A percentile compares a stretch with the other conserved stretches of the same genome.
Evolutionary conservation across 129 eudicot species (phyloP).

Genomic region (Chrysanthemum lavandulifolium): DNA sequence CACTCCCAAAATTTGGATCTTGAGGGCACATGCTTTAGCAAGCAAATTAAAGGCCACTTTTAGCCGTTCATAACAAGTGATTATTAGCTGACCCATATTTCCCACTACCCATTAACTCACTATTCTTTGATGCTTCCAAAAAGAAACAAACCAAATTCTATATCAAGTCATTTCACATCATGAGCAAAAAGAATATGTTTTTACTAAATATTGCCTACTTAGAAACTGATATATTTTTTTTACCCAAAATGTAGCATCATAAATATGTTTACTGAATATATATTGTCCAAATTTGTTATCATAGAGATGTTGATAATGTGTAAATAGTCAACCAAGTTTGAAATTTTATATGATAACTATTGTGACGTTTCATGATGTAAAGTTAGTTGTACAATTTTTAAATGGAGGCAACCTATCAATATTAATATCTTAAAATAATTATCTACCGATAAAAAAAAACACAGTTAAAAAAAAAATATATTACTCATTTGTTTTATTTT

Average conservation of each 20-base stretch:
- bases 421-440: no score
- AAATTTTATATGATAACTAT: not conserved
- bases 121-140: not conserved
- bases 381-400: not conserved
- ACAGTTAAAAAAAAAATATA: no score
- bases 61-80: slow-evolving; percentile 46
- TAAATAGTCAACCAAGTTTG: slow-evolving; percentile 8
- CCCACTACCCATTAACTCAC: slow-evolving; percentile 24
- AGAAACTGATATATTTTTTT: not conserved
- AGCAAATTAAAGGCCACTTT: slow-evolving; percentile 22
- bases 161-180: not conserved
- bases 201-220: not conserved
- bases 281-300: no score
- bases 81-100: slow-evolving; percentile 24
- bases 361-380: not conserved
- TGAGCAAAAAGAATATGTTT: not conserved
- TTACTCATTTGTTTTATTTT: no score
- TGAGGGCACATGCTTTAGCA: slow-evolving; percentile 44
- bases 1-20: slow-evolving; percentile 39
- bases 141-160: not conserved
- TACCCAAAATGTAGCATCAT: not conserved
- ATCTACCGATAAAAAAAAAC: no score
- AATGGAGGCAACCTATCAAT: no score
- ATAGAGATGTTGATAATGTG: not conserved
- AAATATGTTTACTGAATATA: no score